These are phyloP conservation scores for Jatropha multifida DNA, from an alignment of 441 rosid species.

Conservation along the genomic window DNA sequence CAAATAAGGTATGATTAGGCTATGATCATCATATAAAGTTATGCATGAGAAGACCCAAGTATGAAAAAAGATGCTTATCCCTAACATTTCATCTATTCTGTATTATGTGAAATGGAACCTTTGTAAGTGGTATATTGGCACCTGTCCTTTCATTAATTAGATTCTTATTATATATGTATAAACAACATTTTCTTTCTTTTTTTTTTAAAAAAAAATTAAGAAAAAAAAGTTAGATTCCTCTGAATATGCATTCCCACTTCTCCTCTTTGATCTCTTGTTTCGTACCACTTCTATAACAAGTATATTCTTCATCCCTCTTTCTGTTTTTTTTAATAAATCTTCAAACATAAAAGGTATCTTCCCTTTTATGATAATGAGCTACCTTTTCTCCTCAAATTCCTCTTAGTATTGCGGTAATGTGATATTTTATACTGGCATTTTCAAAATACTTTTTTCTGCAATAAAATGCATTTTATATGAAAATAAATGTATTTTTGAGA, in stretches of 20 bases:
- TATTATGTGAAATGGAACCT: not conserved
- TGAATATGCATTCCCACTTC: constrained; percentile 16
- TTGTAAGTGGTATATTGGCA: constrained; percentile 3
- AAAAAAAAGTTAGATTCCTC: not conserved
- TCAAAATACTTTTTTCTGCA: too few species aligned
- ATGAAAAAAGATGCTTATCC: constrained; percentile 21
- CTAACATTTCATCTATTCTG: not conserved
- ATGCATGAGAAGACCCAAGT: not conserved
- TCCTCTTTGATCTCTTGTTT: not conserved
- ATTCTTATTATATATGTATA: not conserved
- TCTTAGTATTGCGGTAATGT: too few species aligned
- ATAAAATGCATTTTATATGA: too few species aligned
- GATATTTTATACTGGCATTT: too few species aligned
- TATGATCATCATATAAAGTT: constrained; percentile 30
- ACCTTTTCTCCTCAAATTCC: too few species aligned
- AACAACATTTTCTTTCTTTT: too few species aligned
- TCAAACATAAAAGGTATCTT: too few species aligned
- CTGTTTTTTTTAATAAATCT: too few species aligned
- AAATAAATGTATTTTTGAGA: too few species aligned
- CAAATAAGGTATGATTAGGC: constrained; percentile 32
- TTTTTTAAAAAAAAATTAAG: not conserved
- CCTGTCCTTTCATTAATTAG: not conserved
- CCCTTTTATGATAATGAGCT: too few species aligned
- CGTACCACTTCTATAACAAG: not conserved
- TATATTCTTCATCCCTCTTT: too few species aligned